A percentile compares a stretch with the other conserved stretches of the same genome.
phyloP scores from a whole-genome alignment of 2,329 filamentous ascomycete species.

The Amylocarpus encephaloides region DNA sequence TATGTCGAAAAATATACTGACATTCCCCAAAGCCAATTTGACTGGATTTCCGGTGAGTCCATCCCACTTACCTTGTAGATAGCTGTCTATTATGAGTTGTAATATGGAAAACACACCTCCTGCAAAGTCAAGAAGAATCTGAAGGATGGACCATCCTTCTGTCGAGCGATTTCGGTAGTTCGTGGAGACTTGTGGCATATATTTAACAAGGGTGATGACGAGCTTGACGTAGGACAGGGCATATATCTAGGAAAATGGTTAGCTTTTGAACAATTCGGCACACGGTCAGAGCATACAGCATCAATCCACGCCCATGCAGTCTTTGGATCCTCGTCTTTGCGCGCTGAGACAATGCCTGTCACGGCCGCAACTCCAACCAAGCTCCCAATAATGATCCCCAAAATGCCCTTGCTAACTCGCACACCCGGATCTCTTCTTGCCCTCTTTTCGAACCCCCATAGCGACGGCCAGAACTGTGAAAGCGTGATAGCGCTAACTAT shows the following conservation, averaged over 20 bases:
- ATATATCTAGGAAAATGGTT: conserved; percentile 37
- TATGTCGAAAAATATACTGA: conserved; percentile 78
- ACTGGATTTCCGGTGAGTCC: conserved; percentile 87
- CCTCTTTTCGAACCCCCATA: conserved; percentile 71
- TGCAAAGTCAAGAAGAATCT: conserved; percentile 76
- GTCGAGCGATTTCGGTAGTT: conserved; percentile 86
- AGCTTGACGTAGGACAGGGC: conserved; percentile 85
- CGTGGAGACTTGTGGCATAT: conserved; percentile 75
- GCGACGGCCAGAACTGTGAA: conserved; percentile 63
- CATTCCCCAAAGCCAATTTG: conserved; percentile 80
- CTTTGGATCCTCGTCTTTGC: conserved; percentile 35
- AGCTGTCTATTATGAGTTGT: conserved; percentile 81
- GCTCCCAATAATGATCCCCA: conserved; percentile 65
- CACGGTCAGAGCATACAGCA: conserved; percentile 33
- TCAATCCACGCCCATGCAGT: conserved; percentile 57
- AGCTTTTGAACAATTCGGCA: background rate
- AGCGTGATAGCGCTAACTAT: conserved; percentile 66
- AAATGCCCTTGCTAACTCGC: conserved; percentile 54
- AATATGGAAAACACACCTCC: conserved; percentile 76
- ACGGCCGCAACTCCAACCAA: conserved; percentile 48
- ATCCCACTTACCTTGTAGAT: conserved; percentile 78
- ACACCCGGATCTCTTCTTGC: conserved; percentile 41
- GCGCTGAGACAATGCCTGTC: conserved; percentile 38
- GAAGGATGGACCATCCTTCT: conserved; percentile 76
- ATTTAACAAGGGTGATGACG: conserved; percentile 83